Base-by-base conservation (phyloP, 2,329 filamentous ascomycete species). In the Trematosphaeria pertusa region DNA sequence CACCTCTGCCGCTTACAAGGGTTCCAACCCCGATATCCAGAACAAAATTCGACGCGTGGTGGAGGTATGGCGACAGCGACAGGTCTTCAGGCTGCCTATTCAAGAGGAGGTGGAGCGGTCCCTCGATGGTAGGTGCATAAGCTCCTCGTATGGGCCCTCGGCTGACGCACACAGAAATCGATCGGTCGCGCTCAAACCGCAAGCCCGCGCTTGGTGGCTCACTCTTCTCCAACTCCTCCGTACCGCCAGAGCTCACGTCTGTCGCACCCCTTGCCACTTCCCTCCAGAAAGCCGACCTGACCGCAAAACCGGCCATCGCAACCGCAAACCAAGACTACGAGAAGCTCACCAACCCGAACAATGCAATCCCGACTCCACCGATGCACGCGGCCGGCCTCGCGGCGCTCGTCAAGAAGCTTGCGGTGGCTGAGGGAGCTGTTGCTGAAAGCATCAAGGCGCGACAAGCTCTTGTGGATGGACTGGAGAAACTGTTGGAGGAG, bases 361-460 rank as follows among this genome's bases (percentile, higher is more conserved):
- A 81, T 0, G 78, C 83, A 1, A 77, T 87, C 1, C 91, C 93
- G 0, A 88, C 91, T 0, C 87, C 92, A 0, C 92, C 94, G 1
- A 92, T 99, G 15, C 90, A 96, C 65, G 94, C 94, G 2, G 93
- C 93, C 11, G 87, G 91, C 20, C 82, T 99, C 7, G 92, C 89
- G 56, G 88, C 90, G 2, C 80, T 99, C n/a, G 81, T 97, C 43
- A 97, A 94, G 76, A 88, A 86, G 5, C 81, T 99, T 14, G 90
- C 91, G 15, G 89, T 84, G 54, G 94, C 94, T 3, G 92, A 99
- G 72, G 89, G 85, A 43, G 91, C 93, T 0, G 88, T 97, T 1
- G 87, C 89, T 2, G 91, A 96, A 62, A 90, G 88, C 58, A 90
- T 99, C 67, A 92, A 93, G 67, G 90, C 91, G 2, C 86, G 94